Percentiles rank a stretch among this genome's conserved stretches.
These are phyloP conservation scores for Neurospora sp. DNA, from an alignment of 495 filamentous ascomycete genomes.

Conservation along the genomic window DNA sequence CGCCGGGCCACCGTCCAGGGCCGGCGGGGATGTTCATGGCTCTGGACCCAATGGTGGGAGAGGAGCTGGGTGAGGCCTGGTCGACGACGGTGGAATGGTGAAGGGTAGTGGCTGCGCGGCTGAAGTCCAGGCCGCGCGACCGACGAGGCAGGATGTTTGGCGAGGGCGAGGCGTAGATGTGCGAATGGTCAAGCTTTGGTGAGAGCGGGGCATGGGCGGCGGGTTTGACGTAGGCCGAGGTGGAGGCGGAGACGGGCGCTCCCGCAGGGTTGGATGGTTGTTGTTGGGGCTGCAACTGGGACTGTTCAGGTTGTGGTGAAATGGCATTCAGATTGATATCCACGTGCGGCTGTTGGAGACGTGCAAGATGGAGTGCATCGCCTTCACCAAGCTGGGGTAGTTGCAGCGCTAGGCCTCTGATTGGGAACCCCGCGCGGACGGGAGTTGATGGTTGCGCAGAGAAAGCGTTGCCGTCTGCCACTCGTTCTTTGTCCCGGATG, in stretches of 20 bases:
- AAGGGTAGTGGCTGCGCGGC: slow-evolving; percentile 85
- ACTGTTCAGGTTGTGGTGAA: neutral
- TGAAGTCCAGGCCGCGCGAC: slow-evolving; percentile 82
- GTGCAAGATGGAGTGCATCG: neutral
- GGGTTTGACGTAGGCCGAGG: slow-evolving; percentile 43
- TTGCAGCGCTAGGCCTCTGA: slow-evolving; percentile 61
- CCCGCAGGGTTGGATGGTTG: neutral
- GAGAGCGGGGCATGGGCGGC: slow-evolving; percentile 51
- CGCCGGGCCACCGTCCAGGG: slow-evolving; percentile 22
- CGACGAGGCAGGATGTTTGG: slow-evolving; percentile 71
- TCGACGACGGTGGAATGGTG: slow-evolving; percentile 92
- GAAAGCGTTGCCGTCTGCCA: neutral
- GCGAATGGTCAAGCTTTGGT: slow-evolving; percentile 72
- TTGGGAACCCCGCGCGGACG: slow-evolving; percentile 46
- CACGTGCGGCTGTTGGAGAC: neutral
- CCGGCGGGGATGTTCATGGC: slow-evolving; percentile 62
- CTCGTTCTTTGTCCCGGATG: slow-evolving; percentile 26
- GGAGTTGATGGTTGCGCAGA: slow-evolving; percentile 33
- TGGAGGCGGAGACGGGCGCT: slow-evolving; percentile 28
- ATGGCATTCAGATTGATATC: neutral
- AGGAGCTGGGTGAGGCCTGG: slow-evolving; percentile 87
- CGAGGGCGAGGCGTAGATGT: slow-evolving; percentile 66
- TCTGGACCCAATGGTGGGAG: slow-evolving; percentile 69
- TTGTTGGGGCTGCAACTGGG: neutral
- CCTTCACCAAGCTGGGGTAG: slow-evolving; percentile 37